Evolutionary conservation across 345 rosid genomes (phyloP).

Genomic region (Gossypium stocksii): DNA sequence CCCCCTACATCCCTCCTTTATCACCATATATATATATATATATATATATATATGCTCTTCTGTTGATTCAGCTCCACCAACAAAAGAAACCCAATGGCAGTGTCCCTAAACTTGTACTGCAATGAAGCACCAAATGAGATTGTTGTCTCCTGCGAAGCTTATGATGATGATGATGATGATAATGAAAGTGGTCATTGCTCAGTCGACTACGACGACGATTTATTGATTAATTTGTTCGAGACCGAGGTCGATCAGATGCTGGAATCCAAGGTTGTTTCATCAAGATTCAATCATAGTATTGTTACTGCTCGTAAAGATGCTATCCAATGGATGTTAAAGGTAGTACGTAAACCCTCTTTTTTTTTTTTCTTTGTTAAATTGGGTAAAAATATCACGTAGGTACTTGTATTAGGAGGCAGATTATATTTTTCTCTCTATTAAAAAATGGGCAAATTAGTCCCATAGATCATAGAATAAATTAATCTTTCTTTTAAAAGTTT

Average conservation of each 20-base stretch:
- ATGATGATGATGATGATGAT: slow-evolving; percentile 10
- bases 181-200: not conserved
- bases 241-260: slow-evolving; percentile 32
- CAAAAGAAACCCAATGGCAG: slow-evolving; percentile 21
- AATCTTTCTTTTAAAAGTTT: too few relatives aligned
- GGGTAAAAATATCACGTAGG: rapidly evolving
- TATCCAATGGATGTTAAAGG: slow-evolving; percentile 38
- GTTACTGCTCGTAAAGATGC: slow-evolving; percentile 26
- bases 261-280: slow-evolving; percentile 1
- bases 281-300: slow-evolving; percentile 10
- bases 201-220: slow-evolving; percentile 12
- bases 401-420: rapidly evolving
- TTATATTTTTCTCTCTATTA: too few relatives aligned
- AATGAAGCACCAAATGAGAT: slow-evolving; percentile 22
- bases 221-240: slow-evolving; percentile 17
- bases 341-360: not conserved
- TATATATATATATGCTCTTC: too few relatives aligned
- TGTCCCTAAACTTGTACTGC: slow-evolving; percentile 28
- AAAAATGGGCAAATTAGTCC: too few relatives aligned
- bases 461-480: too few relatives aligned
- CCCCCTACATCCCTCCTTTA: too few relatives aligned
- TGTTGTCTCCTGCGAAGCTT: slow-evolving; percentile 8
- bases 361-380: too few relatives aligned
- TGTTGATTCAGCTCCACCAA: not conserved
- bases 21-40: too few relatives aligned